phyloP scores from a whole-genome alignment of 495 filamentous ascomycete species.

The Penicillium canariense region DNA sequence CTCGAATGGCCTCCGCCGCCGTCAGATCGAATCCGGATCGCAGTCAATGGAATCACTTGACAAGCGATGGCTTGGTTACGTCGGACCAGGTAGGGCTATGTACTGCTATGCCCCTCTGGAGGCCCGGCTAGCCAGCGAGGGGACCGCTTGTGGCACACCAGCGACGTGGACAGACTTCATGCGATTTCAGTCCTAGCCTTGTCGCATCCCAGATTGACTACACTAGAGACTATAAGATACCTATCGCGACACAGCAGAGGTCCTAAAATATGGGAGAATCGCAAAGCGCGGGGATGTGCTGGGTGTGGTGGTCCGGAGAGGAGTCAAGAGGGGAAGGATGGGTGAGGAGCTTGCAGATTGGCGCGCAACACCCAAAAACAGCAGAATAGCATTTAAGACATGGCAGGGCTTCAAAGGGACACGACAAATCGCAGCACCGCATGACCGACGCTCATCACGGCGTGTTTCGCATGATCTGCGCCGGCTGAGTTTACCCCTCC shows the following conservation, averaged over 20 bases:
- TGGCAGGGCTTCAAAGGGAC: background rate
- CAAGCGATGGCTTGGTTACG: background rate
- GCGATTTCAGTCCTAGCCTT: conserved; percentile 16
- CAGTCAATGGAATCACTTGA: conserved; percentile 2
- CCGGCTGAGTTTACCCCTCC: conserved; percentile 30
- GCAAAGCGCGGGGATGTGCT: conserved; percentile 2
- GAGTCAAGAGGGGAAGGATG: background rate
- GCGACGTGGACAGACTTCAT: conserved; percentile 12
- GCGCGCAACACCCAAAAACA: background rate
- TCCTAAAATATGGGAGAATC: background rate
- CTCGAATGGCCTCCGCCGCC: conserved; percentile 1
- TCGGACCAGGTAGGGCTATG: background rate
- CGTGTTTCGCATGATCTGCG: conserved; percentile 32
- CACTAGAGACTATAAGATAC: background rate
- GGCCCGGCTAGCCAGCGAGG: background rate
- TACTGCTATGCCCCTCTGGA: background rate
- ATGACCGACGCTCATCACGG: conserved; percentile 23
- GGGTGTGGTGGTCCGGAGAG: conserved; percentile 3
- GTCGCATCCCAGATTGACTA: conserved; percentile 24
- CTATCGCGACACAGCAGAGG: conserved; percentile 14
- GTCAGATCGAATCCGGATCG: conserved; percentile 13
- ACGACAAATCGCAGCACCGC: conserved; percentile 11
- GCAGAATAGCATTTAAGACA: background rate
- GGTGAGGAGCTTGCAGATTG: background rate
- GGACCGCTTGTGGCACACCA: conserved; percentile 14